Conservation (phyloP, 2,329 filamentous ascomycete genomes). For the Fusarium nodosum region DNA sequence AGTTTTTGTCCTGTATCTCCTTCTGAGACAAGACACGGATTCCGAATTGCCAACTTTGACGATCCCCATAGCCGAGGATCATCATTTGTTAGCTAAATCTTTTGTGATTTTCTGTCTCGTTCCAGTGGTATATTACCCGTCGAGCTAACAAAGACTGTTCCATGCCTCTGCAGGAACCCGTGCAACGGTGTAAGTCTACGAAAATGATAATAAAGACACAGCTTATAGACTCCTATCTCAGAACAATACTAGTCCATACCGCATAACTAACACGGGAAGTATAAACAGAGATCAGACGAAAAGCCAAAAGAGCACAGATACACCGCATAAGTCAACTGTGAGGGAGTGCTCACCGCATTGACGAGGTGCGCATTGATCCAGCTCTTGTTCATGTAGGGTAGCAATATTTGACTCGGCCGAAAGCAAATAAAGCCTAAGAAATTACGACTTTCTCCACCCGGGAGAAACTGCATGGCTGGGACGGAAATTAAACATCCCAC, state of each 20-base stretch:
- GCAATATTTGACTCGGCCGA: slow-evolving; percentile 35
- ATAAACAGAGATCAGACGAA: neutral
- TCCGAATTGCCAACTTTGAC: neutral
- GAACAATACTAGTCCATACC: neutral
- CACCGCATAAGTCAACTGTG: neutral
- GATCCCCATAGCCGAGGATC: neutral
- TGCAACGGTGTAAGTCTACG: neutral
- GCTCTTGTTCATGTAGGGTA: slow-evolving; percentile 32
- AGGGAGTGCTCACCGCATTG: slow-evolving; percentile 4
- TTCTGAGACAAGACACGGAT: slow-evolving; percentile 7
- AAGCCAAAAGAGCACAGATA: neutral
- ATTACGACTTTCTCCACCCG: slow-evolving; percentile 27
- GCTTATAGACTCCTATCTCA: neutral
- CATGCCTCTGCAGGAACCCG: slow-evolving; percentile 11
- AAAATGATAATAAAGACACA: neutral
- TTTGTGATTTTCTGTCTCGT: neutral
- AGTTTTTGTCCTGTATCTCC: slow-evolving; percentile 1
- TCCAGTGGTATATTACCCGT: neutral
- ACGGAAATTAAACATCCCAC: slow-evolving; percentile 36
- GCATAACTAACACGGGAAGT: neutral
- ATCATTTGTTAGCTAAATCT: neutral
- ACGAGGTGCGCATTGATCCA: slow-evolving; percentile 5
- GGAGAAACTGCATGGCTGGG: slow-evolving; percentile 22
- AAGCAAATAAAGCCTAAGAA: slow-evolving; percentile 15
- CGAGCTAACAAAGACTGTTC: neutral